Conservation (phyloP, 768 basidiomycete species). For the Tremella fuciformis region DNA sequence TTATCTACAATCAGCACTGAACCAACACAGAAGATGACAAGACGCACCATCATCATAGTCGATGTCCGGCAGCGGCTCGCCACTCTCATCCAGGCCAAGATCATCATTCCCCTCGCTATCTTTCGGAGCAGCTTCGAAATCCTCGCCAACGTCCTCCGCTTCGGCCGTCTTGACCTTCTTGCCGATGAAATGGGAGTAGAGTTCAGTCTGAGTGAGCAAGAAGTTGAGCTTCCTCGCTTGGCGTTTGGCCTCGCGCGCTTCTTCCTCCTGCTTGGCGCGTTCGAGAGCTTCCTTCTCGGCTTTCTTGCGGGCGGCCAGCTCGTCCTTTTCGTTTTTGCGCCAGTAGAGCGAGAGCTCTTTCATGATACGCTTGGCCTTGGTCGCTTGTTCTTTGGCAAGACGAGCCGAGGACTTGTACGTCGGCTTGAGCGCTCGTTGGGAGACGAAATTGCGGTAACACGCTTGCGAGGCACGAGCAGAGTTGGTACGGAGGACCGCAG, state of each 20-base stretch:
- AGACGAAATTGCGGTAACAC: constrained; percentile 28
- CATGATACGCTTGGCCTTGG: constrained; percentile 39
- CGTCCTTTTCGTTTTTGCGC: constrained; percentile 97
- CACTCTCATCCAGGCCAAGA: constrained; percentile 59
- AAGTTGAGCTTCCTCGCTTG: constrained; percentile 97
- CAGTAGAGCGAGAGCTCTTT: constrained; percentile 55
- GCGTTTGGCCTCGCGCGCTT: constrained; percentile 75
- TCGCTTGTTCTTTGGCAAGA: constrained; percentile 35
- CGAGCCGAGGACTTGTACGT: constrained; percentile 25
- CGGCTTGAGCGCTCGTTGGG: constrained; percentile 28
- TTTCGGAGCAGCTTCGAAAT: constrained; percentile 23
- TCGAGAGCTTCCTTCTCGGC: constrained; percentile 82
- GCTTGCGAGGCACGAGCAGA: constrained; percentile 26
- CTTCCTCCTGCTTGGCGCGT: constrained; percentile 47
- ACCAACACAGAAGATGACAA: not conserved
- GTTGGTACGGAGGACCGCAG: constrained; percentile 25
- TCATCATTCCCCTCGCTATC: constrained; percentile 29
- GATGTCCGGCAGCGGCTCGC: constrained; percentile 65
- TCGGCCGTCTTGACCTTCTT: constrained; percentile 66
- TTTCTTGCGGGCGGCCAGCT: constrained; percentile 83
- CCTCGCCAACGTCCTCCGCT: constrained; percentile 50
- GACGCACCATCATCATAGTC: constrained; percentile 83
- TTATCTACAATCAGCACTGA: constrained; percentile 62
- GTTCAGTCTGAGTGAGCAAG: constrained; percentile 95
- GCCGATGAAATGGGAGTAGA: constrained; percentile 98